Base-by-base conservation (phyloP, 495 filamentous ascomycete genomes). In the Aspergillus cristatus region DNA sequence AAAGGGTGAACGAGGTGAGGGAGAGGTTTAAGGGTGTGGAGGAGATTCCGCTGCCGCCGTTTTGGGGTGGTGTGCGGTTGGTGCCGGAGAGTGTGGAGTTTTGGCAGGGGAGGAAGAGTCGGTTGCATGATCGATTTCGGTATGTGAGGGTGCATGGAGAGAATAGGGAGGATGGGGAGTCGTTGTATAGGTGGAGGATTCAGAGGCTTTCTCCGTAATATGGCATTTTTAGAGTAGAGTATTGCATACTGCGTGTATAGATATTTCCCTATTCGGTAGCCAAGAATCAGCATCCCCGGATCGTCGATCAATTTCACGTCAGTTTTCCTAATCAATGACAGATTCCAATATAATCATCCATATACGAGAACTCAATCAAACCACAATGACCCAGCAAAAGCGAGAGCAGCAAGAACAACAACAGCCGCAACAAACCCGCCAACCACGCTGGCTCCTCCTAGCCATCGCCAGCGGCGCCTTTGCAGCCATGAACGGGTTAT, bases 401-500 rank as follows among this genome's bases (percentile, higher is more conserved):
- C n/a, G n/a, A n/a, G n/a, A n/a, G n/a, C n/a, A n/a, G n/a, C n/a
- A n/a, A n/a, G n/a, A n/a, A n/a, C 37, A 42, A 40, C 43, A 6
- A 3, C 43, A 45, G 17, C 34, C 12, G 6, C 40, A 29, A 36
- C 33, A 34, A 39, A 28, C 28, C 28, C 43, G 14, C 28, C 40
- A 34, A 38, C 36, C 60, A 43, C 57, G 56, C 38, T 98, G 91
- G 91, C 72, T 96, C 40, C 55, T 86, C 37, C 74, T 89, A 32
- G 87, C 91, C 17, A 48, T 93, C 25, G 77, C 84, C 28, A 91
- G 84, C 57, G 91, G 91, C 25, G 78, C 81, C 7, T 96, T 88
- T 58, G 91, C 91, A 11, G 86, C 88, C 25, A 76, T 91, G 48
- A 98, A 98, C 50, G 90, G 91, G 20, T 82, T 94, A 16, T 98